Evolutionary conservation across 306 rosid genomes (phyloP).

Genomic region (Comarum palustre): DNA sequence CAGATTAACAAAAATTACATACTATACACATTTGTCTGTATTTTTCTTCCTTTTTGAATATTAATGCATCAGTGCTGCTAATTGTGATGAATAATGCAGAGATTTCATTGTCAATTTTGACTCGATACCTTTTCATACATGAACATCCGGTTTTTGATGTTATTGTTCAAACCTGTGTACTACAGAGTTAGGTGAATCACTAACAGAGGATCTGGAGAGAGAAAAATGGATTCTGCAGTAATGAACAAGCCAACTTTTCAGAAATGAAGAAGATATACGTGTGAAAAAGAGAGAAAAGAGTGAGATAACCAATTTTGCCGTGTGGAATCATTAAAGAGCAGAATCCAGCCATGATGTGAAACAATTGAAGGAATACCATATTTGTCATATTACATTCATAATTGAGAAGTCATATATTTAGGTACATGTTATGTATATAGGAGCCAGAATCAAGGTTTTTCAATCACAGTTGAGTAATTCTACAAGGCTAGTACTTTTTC

Average conservation of each 20-base stretch:
- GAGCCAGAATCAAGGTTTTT: too few relatives aligned
- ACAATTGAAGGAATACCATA: neutral
- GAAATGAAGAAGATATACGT: neutral
- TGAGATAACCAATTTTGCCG: neutral
- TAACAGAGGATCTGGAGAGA: neutral
- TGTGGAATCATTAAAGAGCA: neutral
- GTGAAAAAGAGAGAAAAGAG: neutral
- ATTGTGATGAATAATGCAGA: neutral
- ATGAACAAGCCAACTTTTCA: neutral
- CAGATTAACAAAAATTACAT: neutral
- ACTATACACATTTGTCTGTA: neutral
- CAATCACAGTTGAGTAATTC: neutral
- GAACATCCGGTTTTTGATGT: neutral
- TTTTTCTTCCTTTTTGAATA: neutral
- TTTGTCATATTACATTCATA: neutral
- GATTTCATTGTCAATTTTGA: neutral
- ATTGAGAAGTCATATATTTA: neutral
- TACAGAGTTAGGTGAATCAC: neutral
- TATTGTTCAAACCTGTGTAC: neutral
- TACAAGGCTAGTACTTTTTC: neutral
- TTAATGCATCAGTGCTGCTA: neutral
- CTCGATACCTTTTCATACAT: neutral
- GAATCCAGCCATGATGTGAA: neutral
- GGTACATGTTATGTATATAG: neutral
- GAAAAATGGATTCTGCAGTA: neutral